These are phyloP conservation scores for Bothriochloa decipiens DNA, from an alignment of 176 grass and related monocot genomes.

Conservation along the genomic window DNA sequence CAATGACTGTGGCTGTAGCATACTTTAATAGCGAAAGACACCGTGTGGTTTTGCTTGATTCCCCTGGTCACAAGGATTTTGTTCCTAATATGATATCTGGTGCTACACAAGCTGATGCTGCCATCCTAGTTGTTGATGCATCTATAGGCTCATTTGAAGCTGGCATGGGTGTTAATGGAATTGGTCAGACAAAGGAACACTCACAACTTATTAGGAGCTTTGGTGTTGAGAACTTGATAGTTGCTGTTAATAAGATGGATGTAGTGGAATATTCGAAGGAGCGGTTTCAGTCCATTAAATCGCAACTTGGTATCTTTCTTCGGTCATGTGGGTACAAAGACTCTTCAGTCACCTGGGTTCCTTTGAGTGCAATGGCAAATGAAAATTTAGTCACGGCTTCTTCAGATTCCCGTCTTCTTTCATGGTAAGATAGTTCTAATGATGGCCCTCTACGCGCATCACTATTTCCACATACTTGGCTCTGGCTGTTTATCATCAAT, in stretches of 20 bases:
- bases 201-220: constrained; percentile 87
- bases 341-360: constrained; percentile 68
- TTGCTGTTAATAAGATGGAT: constrained; percentile 96
- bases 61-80: constrained; percentile 93
- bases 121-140: constrained; percentile 85
- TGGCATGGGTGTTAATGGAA: constrained; percentile 68
- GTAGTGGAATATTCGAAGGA: constrained; percentile 65
- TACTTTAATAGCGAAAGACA: constrained; percentile 79
- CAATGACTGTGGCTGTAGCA: constrained; percentile 78
- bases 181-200: constrained; percentile 91
- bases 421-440: constrained; percentile 64
- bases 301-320: constrained; percentile 70
- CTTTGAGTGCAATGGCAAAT: constrained; percentile 80
- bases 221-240: constrained; percentile 81
- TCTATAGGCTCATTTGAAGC: constrained; percentile 87
- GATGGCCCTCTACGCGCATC: background rate
- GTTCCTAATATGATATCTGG: constrained; percentile 94
- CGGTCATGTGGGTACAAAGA: constrained; percentile 88
- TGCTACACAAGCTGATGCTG: constrained; percentile 78
- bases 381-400: constrained; percentile 63
- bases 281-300: constrained; percentile 66
- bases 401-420: constrained; percentile 72
- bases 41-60: constrained; percentile 75
- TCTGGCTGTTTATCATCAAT: constrained; percentile 1
- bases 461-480: background rate